Evolutionary conservation across 257 asterid genomes (phyloP).

Genomic region (Solanum bulbocastanum): DNA sequence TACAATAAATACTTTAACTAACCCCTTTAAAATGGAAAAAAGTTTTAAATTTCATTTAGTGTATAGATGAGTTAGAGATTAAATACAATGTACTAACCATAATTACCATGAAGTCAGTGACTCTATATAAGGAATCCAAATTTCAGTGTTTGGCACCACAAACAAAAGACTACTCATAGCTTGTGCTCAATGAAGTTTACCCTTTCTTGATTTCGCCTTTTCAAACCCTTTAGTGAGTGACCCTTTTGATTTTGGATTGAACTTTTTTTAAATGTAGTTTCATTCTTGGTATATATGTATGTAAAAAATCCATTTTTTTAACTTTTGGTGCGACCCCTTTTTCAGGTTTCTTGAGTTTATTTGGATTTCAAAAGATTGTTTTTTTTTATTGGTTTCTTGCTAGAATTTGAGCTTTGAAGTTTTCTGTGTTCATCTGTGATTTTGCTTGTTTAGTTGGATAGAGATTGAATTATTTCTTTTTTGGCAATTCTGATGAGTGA

Average conservation of each 20-base stretch:
- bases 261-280: background rate
- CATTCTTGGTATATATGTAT: background rate
- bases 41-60: background rate
- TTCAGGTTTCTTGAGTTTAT: background rate
- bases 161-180: background rate
- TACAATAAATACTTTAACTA: background rate
- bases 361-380: background rate
- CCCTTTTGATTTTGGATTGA: background rate
- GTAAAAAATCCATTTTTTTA: background rate
- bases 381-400: background rate
- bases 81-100: background rate
- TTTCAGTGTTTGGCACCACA: background rate
- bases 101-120: background rate
- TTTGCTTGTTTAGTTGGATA: background rate
- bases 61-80: background rate
- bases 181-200: background rate
- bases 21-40: background rate
- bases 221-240: background rate
- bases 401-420: background rate
- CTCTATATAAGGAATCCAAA: background rate
- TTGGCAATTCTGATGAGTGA: background rate
- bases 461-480: background rate
- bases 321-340: background rate
- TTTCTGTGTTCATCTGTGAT: background rate
- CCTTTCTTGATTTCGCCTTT: background rate